A percentile compares a stretch with the other conserved stretches of the same genome.
Evolutionary conservation across 306 rosid species (phyloP).

Genomic region (Trifolium dubium): DNA sequence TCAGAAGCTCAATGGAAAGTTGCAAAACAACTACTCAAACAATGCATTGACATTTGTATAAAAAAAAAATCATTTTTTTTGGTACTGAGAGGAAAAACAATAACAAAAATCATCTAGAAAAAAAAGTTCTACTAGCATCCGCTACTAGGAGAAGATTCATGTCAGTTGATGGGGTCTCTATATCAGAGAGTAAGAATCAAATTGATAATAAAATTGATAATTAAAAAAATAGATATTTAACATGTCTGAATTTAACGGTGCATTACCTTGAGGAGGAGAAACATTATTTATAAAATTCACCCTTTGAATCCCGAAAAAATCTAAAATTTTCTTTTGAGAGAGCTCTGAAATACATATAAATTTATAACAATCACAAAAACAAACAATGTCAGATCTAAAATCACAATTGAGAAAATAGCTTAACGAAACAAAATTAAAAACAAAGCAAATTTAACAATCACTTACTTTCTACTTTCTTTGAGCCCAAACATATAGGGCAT

Average conservation of each 20-base stretch:
- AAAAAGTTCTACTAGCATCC: no score
- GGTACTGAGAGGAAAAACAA: no score
- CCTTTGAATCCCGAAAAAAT: slow-evolving; percentile 76
- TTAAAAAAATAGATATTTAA: background rate
- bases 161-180: no score
- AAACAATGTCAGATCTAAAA: slow-evolving; percentile 45
- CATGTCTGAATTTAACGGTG: slow-evolving; percentile 7
- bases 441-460: slow-evolving; percentile 9
- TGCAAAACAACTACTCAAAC: slow-evolving; percentile 6
- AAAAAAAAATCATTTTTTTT: no score
- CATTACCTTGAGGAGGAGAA: slow-evolving; percentile 59
- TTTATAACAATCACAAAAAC: slow-evolving; percentile 13
- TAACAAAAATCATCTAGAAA: no score
- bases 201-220: background rate
- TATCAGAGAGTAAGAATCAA: no score
- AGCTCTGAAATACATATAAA: slow-evolving; percentile 53
- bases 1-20: slow-evolving; percentile 13
- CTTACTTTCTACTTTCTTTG: slow-evolving; percentile 63
- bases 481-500: slow-evolving; percentile 70
- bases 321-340: slow-evolving; percentile 70
- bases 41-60: no score
- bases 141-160: no score
- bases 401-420: slow-evolving; percentile 17
- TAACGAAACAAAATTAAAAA: background rate
- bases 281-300: slow-evolving; percentile 19